Evolutionary conservation across 495 filamentous ascomycete species (phyloP).

Genomic region (Talaromyces liani): DNA sequence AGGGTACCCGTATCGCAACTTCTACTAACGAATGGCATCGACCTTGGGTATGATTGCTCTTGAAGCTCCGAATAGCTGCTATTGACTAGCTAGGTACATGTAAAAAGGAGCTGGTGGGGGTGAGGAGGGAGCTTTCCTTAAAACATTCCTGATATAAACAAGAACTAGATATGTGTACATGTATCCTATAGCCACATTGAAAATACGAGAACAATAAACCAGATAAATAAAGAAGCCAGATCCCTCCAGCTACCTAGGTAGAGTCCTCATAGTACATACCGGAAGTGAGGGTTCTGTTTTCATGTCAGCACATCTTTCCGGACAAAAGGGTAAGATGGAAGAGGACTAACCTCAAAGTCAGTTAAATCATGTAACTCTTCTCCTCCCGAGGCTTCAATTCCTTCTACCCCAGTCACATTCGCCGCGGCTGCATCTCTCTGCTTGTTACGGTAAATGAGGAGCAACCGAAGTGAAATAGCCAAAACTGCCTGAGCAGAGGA

Average conservation of each 20-base stretch:
- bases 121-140: too few species aligned
- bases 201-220: not conserved
- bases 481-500: slow-evolving; percentile 11
- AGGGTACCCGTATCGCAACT: slow-evolving; percentile 6
- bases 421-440: slow-evolving; percentile 7
- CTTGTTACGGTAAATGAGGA: slow-evolving; percentile 12
- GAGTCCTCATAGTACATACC: not conserved
- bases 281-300: slow-evolving; percentile 3
- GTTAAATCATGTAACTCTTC: slow-evolving; percentile 2
- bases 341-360: slow-evolving; percentile 3
- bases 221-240: not conserved
- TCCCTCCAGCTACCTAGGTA: not conserved
- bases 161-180: not conserved
- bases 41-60: not conserved
- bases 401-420: not conserved
- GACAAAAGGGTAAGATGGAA: not conserved
- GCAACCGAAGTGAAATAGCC: slow-evolving; percentile 9
- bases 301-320: not conserved
- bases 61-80: too few species aligned
- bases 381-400: not conserved
- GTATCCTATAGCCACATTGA: not conserved
- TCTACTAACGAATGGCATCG: not conserved
- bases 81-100: too few species aligned
- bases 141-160: not conserved
- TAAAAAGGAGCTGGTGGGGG: too few species aligned